phyloP scores from a whole-genome alignment of 306 rosid species.

The Medicago arabica region DNA sequence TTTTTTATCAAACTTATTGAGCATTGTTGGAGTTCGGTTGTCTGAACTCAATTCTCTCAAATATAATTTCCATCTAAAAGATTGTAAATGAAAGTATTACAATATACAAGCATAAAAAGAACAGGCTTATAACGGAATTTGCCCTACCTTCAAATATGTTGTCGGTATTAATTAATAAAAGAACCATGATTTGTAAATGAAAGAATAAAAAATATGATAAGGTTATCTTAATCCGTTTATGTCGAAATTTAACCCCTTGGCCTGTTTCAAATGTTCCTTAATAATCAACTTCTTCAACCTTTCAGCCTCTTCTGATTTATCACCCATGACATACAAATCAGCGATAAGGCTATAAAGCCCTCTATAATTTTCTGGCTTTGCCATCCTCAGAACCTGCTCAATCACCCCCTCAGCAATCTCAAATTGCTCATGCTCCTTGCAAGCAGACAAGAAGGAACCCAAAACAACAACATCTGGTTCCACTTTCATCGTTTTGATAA shows the following conservation, averaged over 20 bases:
- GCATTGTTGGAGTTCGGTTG: constrained; percentile 5
- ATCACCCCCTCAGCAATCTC: constrained; percentile 68
- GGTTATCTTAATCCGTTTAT: constrained; percentile 28
- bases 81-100: constrained; percentile 28
- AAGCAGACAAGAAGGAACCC: constrained; percentile 63
- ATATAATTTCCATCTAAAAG: constrained; percentile 22
- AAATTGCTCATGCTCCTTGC: constrained; percentile 61
- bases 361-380: constrained; percentile 52
- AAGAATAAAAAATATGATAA: constrained; percentile 14
- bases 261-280: constrained; percentile 47
- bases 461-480: constrained; percentile 58
- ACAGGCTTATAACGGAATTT: constrained; percentile 10
- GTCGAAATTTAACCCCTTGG: constrained; percentile 50
- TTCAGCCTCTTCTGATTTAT: constrained; percentile 66
- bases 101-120: constrained; percentile 30
- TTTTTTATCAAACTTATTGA: constrained; percentile 11
- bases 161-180: constrained; percentile 20
- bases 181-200: constrained; percentile 2
- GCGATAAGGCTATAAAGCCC: constrained; percentile 59
- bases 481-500: constrained; percentile 54
- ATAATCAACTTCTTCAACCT: constrained; percentile 56
- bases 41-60: constrained; percentile 13
- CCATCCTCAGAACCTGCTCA: constrained; percentile 48
- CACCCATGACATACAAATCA: constrained; percentile 66
- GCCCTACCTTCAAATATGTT: constrained; percentile 23